phyloP scores from a whole-genome alignment of 1,284 basidiomycete genomes.

The Butyriboletus appendiculatus region DNA sequence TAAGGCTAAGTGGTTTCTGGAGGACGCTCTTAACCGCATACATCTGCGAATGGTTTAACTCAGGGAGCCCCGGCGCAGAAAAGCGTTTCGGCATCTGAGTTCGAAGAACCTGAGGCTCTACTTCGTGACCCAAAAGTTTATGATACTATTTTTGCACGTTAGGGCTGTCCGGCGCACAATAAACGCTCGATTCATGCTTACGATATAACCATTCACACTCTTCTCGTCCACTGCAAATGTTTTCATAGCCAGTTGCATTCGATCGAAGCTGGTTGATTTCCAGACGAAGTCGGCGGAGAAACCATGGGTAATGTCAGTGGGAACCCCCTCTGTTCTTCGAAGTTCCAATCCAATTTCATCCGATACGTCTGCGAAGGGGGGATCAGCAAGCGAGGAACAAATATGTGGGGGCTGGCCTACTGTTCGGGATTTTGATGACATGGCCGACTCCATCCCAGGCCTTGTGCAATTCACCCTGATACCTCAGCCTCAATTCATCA shows the following conservation, averaged over 20 bases:
- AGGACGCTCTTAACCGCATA: slow-evolving; percentile 98
- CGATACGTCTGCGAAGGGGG: slow-evolving; percentile 76
- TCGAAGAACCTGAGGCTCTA: slow-evolving; percentile 85
- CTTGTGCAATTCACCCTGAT: slow-evolving; percentile 87
- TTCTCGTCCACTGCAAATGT: slow-evolving; percentile 99
- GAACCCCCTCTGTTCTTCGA: slow-evolving; percentile 90
- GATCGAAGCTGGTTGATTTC: slow-evolving; percentile 99
- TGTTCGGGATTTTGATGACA: slow-evolving; percentile 99
- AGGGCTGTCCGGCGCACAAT: slow-evolving; percentile 3
- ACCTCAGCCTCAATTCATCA: slow-evolving; percentile 91
- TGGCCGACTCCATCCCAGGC: slow-evolving; percentile 97
- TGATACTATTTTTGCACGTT: slow-evolving; percentile 70
- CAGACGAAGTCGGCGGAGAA: slow-evolving; percentile 98
- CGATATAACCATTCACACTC: slow-evolving; percentile 97
- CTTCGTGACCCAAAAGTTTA: slow-evolving; percentile 96
- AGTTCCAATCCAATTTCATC: slow-evolving; percentile 98
- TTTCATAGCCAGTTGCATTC: slow-evolving; percentile 99
- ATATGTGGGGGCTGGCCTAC: slow-evolving; percentile 46
- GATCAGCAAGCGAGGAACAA: slow-evolving; percentile 18
- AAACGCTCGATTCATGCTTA: slow-evolving; percentile 34
- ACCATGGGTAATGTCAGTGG: slow-evolving; percentile 91
- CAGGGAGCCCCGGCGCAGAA: slow-evolving; percentile 95
- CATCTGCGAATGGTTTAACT: slow-evolving; percentile 99
- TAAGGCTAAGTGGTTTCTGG: slow-evolving; percentile 97
- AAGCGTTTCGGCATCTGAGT: slow-evolving; percentile 97